Evolutionary conservation across 2,329 filamentous ascomycete species (phyloP), one percentile per base, ranked within the genome.

Genomic region (Colletotrichum sp.): DNA sequence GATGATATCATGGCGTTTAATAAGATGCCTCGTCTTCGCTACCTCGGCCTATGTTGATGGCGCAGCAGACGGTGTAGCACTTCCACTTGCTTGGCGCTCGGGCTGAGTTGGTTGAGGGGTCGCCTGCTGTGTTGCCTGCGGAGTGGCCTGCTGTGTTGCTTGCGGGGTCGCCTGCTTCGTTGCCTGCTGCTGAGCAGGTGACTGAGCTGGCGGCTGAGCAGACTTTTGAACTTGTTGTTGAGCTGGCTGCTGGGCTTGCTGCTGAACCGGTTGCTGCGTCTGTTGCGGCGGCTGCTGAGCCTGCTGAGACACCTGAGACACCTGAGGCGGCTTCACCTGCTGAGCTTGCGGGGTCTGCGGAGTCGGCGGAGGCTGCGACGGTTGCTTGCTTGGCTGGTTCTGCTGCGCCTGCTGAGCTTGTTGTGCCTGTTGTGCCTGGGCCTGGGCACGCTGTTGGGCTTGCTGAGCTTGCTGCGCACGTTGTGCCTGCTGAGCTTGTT

Each of bases 11-110:
- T 48, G 18, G 10, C 18, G n/a, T n/a, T n/a, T 9, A 10, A 8
- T 15, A 32, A 21, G n/a, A 13, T 28, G n/a, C 21, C 9, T 32
- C 36, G 12, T 15, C 16, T 36, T 16, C 43, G 36, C 43, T 48
- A 32, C 34, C 32, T 39, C 36, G 21, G 21, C 59, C 60, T 72
- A 76, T 8, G 64, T 24, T 15, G 70, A 21, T 15, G 70, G 32
- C 3, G 74, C 60, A 21, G 79, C 79, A 16, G 84, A 84, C 34
- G 85, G 85, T 10, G 85, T 86, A 43, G 84, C 85, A 55, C 85
- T 87, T 52, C 84, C 83, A 57, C 85, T 87, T 16, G 84, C 78
- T 69, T 86, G 83, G 48, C 85, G 83, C 67, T 79, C 43, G 6
- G 43, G 43, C n/a, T 52, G 43, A 52, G 78, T 15, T 65, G 78